Evolutionary conservation across 257 asterid genomes (phyloP).

Genomic region (Solanum medicagineum): DNA sequence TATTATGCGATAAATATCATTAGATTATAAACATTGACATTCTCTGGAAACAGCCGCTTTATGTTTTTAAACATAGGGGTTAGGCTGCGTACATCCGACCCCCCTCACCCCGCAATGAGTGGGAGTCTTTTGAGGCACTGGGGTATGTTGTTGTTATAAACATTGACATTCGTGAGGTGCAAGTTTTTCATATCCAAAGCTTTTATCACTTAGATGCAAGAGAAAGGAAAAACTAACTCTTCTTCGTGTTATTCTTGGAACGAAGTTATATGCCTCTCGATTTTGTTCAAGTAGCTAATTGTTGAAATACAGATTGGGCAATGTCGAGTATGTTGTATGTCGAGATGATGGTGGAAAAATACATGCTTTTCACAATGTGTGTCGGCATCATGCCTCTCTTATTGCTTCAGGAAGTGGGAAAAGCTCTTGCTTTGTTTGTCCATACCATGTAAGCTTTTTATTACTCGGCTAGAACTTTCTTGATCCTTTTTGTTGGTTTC

Average conservation of each 20-base stretch:
- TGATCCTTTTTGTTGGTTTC: neutral
- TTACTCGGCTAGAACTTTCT: neutral
- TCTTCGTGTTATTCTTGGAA: neutral
- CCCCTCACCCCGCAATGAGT: no score
- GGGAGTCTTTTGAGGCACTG: no score
- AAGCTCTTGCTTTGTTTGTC: conserved; percentile 72
- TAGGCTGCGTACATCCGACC: no score
- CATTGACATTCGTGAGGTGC: neutral
- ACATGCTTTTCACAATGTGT: conserved; percentile 76
- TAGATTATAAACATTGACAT: neutral
- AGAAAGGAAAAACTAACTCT: neutral
- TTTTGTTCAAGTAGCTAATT: conserved; percentile 10
- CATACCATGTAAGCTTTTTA: conserved; percentile 72
- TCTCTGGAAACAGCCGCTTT: no score
- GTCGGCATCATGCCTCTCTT: conserved; percentile 88
- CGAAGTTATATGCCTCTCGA: neutral
- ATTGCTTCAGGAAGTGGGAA: conserved; percentile 65
- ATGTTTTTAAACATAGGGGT: no score
- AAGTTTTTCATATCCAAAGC: neutral
- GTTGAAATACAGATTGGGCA: conserved; percentile 55
- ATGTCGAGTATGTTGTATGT: conserved; percentile 62
- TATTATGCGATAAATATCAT: neutral
- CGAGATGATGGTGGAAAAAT: conserved; percentile 53
- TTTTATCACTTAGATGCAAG: neutral
- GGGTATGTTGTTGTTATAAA: no score